These are phyloP conservation scores for Astrephomene gubernaculifera DNA, from an alignment of 139 green algal species.

Conservation along the genomic window DNA sequence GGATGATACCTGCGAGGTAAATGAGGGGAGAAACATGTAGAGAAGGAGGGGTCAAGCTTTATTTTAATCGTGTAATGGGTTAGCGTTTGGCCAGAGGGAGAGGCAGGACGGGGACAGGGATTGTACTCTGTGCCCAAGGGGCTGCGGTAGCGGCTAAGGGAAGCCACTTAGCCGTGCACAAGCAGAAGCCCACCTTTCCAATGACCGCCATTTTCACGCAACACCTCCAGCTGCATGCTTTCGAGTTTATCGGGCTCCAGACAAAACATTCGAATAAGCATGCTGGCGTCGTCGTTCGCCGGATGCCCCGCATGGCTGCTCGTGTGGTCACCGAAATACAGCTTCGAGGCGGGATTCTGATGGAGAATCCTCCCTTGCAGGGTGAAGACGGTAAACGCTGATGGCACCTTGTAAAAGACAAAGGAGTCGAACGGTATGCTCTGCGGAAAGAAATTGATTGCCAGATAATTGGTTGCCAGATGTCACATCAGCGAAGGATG, in stretches of 20 bases:
- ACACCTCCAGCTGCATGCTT: background rate
- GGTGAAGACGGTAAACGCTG: slow-evolving; percentile 26
- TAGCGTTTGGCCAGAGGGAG: too few species aligned
- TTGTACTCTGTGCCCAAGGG: too few species aligned
- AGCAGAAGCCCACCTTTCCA: slow-evolving; percentile 13
- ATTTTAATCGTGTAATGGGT: too few species aligned
- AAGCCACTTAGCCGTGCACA: too few species aligned
- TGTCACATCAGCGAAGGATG: too few species aligned
- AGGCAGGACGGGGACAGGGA: too few species aligned
- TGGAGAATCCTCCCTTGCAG: background rate
- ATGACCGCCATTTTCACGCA: background rate
- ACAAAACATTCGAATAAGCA: background rate
- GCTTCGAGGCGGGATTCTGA: background rate
- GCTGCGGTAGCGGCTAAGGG: too few species aligned
- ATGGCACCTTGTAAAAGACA: background rate
- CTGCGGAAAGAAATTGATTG: too few species aligned
- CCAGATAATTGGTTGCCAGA: too few species aligned
- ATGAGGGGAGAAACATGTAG: too few species aligned
- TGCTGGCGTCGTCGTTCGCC: background rate
- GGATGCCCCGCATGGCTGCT: background rate
- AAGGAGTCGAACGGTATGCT: too few species aligned
- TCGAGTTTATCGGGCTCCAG: slow-evolving; percentile 13
- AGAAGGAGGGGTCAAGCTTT: too few species aligned
- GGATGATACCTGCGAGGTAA: slow-evolving; percentile 10
- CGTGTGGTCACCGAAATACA: background rate